A percentile compares a stretch with the other conserved stretches of the same genome.
Evolutionary conservation across 1,284 basidiomycete genomes (phyloP).

Genomic region (Ceratobasidium sp.): DNA sequence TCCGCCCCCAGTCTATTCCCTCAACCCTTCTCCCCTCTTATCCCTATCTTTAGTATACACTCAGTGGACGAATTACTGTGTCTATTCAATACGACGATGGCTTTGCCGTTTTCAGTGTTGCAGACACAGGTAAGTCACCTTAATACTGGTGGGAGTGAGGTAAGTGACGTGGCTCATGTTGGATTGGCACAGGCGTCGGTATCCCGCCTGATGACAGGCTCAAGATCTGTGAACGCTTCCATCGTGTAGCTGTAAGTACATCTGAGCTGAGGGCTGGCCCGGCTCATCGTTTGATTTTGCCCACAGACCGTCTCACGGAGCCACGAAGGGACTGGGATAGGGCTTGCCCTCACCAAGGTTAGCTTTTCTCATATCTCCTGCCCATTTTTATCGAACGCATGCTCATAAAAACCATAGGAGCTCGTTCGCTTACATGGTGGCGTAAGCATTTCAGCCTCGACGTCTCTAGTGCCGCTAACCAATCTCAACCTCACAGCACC

Average conservation of each 20-base stretch:
- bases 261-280: background rate
- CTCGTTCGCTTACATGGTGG: slow-evolving; percentile 53
- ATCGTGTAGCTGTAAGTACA: slow-evolving; percentile 49
- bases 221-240: slow-evolving; percentile 52
- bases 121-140: slow-evolving; percentile 48
- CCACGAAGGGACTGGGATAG: slow-evolving; percentile 54
- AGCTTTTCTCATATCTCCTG: no score
- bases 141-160: background rate
- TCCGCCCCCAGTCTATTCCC: background rate
- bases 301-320: slow-evolving; percentile 49
- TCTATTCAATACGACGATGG: slow-evolving; percentile 44
- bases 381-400: background rate
- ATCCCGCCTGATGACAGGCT: slow-evolving; percentile 50
- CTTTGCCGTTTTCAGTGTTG: slow-evolving; percentile 48
- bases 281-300: background rate
- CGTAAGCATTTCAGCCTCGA: slow-evolving; percentile 1
- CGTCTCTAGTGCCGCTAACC: slow-evolving; percentile 7
- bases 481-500: slow-evolving; percentile 5
- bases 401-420: slow-evolving; percentile 43
- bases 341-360: slow-evolving; percentile 51
- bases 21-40: background rate
- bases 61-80: slow-evolving; percentile 49
- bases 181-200: slow-evolving; percentile 46
- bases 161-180: slow-evolving; percentile 15
- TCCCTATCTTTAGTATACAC: slow-evolving; percentile 46